phyloP scores from a whole-genome alignment of 805 yeast genomes.

The Wickerhamomyces strasburgensis region DNA sequence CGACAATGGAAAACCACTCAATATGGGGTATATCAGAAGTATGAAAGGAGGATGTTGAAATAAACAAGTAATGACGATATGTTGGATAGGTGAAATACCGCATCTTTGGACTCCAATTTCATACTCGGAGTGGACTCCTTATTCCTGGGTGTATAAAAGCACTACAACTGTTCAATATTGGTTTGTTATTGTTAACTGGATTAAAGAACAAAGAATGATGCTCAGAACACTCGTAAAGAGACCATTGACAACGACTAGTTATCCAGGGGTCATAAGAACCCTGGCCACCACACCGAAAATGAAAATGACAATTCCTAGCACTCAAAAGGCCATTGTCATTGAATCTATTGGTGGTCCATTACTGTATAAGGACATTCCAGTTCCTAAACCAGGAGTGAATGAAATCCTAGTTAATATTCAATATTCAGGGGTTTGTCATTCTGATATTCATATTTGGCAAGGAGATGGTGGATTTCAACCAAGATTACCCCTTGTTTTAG shows the following conservation, averaged over 20 bases:
- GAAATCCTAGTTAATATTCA: constrained; percentile 50
- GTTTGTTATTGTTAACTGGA: no score
- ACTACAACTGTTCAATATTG: no score
- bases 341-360: constrained; percentile 41
- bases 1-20: no score
- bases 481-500: constrained; percentile 52
- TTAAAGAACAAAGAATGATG: no score
- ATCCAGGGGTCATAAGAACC: constrained; percentile 2
- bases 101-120: no score
- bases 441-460: constrained; percentile 58
- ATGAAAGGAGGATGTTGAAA: no score
- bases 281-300: constrained; percentile 7
- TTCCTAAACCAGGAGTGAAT: constrained; percentile 48
- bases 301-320: constrained; percentile 38
- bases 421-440: constrained; percentile 59
- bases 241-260: neutral
- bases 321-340: constrained; percentile 46
- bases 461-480: constrained; percentile 55
- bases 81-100: no score
- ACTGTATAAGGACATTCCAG: constrained; percentile 44
- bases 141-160: no score
- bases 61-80: no score
- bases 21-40: no score
- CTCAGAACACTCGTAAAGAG: constrained; percentile 2
- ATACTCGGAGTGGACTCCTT: no score